These are phyloP conservation scores for Pulveroboletus frians DNA, from an alignment of 768 basidiomycete genomes.

Conservation along the genomic window DNA sequence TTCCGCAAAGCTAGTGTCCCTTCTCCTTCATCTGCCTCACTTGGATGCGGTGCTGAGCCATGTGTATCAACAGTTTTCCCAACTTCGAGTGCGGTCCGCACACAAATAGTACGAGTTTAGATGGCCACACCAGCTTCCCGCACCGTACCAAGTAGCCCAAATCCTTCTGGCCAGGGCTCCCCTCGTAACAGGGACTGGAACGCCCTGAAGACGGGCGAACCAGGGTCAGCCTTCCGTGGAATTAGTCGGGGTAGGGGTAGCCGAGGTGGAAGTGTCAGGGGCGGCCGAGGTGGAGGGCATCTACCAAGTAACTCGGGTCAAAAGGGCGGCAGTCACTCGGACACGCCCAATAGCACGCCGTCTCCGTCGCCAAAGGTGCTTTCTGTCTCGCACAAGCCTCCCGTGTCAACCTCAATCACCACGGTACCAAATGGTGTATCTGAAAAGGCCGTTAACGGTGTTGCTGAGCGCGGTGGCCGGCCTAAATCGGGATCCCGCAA, in stretches of 20 bases:
- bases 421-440: conserved; percentile 18
- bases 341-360: conserved; percentile 16
- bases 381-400: conserved; percentile 15
- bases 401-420: conserved; percentile 8
- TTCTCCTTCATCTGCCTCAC: background rate
- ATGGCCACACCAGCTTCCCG: conserved; percentile 44
- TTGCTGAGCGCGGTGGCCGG: conserved; percentile 18
- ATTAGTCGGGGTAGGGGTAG: conserved; percentile 35
- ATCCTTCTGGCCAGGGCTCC: conserved; percentile 24
- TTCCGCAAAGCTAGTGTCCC: conserved; percentile 13
- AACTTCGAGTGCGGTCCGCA: conserved; percentile 1
- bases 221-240: conserved; percentile 45
- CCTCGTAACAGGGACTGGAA: conserved; percentile 42
- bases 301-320: conserved; percentile 18
- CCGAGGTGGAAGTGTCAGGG: conserved; percentile 27
- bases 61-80: conserved; percentile 6
- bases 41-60: conserved; percentile 10
- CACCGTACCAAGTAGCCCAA: conserved; percentile 24
- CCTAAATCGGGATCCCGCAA: conserved; percentile 23
- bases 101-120: conserved; percentile 1
- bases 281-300: conserved; percentile 27
- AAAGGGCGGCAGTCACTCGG: conserved; percentile 22
- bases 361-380: conserved; percentile 16
- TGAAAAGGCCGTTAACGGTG: conserved; percentile 20
- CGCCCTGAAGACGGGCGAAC: conserved; percentile 36